These are phyloP conservation scores for Diophrys sp. DNA, from an alignment of 73 alveolate species.

Conservation along the genomic window DNA sequence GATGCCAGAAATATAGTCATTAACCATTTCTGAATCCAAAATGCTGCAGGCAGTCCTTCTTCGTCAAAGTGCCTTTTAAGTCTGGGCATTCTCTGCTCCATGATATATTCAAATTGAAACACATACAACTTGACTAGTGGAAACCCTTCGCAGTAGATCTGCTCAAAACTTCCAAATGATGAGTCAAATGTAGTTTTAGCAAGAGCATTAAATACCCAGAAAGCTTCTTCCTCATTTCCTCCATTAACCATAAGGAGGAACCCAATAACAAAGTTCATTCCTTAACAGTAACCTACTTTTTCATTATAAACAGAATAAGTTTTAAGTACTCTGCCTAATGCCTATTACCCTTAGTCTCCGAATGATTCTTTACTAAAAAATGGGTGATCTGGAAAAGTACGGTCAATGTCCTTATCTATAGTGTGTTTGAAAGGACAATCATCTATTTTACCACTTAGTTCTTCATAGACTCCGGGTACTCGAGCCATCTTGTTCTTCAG, in stretches of 20 bases:
- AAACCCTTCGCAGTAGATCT: constrained; percentile 48
- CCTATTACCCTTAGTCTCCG: constrained; percentile 29
- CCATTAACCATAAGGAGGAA: constrained; percentile 44
- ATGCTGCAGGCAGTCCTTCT: constrained; percentile 26
- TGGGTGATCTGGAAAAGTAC: constrained; percentile 67
- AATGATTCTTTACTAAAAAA: constrained; percentile 25
- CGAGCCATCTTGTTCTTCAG: constrained; percentile 14
- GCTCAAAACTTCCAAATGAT: constrained; percentile 48
- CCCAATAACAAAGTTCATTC: constrained; percentile 42
- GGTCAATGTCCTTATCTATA: constrained; percentile 52
- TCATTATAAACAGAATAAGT: constrained; percentile 31
- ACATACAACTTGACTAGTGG: constrained; percentile 37
- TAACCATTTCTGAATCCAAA: constrained; percentile 56
- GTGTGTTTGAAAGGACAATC: constrained; percentile 13
- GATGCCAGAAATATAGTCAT: constrained; percentile 44
- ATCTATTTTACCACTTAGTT: constrained; percentile 12
- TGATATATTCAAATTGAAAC: constrained; percentile 40
- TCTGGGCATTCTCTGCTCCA: constrained; percentile 41
- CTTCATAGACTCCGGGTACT: constrained; percentile 34
- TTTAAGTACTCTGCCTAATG: constrained; percentile 5
- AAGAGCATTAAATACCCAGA: constrained; percentile 45
- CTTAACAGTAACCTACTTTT: constrained; percentile 41
- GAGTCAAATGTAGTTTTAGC: constrained; percentile 17
- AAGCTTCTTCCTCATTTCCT: constrained; percentile 55
- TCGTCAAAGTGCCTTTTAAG: constrained; percentile 50